Base-by-base conservation (phyloP, 441 rosid genomes). In the Mallotus japonicus region DNA sequence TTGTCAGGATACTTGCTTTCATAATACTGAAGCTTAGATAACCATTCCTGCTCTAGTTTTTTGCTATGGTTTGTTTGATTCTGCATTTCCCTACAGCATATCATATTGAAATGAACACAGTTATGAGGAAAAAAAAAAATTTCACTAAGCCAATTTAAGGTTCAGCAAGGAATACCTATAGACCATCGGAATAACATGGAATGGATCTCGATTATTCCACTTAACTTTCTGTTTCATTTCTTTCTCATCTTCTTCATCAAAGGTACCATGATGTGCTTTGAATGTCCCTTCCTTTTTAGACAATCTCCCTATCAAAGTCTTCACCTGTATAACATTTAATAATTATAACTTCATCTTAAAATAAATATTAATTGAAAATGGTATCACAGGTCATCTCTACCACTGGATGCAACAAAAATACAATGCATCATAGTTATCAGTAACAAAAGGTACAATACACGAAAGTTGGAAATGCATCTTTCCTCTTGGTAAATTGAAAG, bases 231-330 rank as follows among this genome's bases (percentile, higher is more conserved):
- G 67, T 58, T 67, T 78, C 82, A 81, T 78, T 53, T 71, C 61
- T 53, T 69, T 69, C 17, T 47, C 76, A 51, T 81, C 80, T 17
- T 66, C 78, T 66, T 78, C 78, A 37, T 51, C 74, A 10, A 81
- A 81, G 61, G 74, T 67, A 42, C 82, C 82, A 5, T 81, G 84
- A 60, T 78, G 84, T 69, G 82, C 76, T 65, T 81, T 81, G 0
- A 74, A 70, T 40, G 82, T 78, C 58, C 80, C 80, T 76, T 78
- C 84, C 47, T 78, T 78, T 63, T 22, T 42, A 22, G 84, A 81
- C 50, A 81, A 54, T 73, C 64, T 78, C 24, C 80, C 82, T 24
- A 73, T 75, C 76, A 66, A 65, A 8, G 81, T 75, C 62, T 73
- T 75, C 67, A 78, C 82, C 81, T 75, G 79, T 17, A 34, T 49